Evolutionary conservation across 2,329 filamentous ascomycete species (phyloP).

Genomic region (Dothiorella sarmentorum): DNA sequence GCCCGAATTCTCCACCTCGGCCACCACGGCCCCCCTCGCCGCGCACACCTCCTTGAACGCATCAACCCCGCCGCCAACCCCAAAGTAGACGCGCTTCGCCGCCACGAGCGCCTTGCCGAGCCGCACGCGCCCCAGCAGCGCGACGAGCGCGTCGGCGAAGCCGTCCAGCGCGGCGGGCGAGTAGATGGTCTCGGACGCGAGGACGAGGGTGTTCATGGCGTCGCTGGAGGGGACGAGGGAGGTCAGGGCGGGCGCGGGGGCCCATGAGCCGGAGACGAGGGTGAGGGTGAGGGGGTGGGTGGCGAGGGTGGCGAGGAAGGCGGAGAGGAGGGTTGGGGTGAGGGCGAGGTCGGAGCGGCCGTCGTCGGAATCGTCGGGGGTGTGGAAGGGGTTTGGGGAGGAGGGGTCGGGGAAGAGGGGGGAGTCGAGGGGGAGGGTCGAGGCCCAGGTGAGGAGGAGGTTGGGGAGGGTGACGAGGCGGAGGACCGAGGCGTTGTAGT

Average conservation of each 20-base stretch:
- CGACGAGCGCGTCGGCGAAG: conserved; percentile 65
- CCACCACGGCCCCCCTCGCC: conserved; percentile 42
- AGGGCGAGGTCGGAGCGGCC: conserved; percentile 68
- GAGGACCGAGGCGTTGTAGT: conserved; percentile 77
- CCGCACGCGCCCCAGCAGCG: conserved; percentile 52
- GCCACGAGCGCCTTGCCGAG: conserved; percentile 63
- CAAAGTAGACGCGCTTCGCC: conserved; percentile 80
- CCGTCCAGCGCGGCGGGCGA: conserved; percentile 66
- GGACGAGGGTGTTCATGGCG: conserved; percentile 44
- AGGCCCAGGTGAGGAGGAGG: conserved; percentile 64
- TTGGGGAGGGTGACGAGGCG: conserved; percentile 78
- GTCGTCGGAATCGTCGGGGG: conserved; percentile 37
- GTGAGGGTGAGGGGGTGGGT: conserved; percentile 54
- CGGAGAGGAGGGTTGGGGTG: conserved; percentile 53
- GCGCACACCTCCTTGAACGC: conserved; percentile 57
- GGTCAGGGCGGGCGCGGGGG: conserved; percentile 53
- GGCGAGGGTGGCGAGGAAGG: conserved; percentile 57
- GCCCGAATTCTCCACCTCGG: conserved; percentile 48
- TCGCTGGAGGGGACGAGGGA: conserved; percentile 48
- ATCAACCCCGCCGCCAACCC: conserved; percentile 76
- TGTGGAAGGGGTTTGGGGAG: conserved; percentile 21
- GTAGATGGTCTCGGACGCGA: conserved; percentile 82
- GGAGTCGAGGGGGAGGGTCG: conserved; percentile 24
- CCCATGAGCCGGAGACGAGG: conserved; percentile 76
- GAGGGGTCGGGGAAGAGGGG: conserved; percentile 19